phyloP scores from a whole-genome alignment of 2,329 filamentous ascomycete species.

The Pochonia chlamydosporia region DNA sequence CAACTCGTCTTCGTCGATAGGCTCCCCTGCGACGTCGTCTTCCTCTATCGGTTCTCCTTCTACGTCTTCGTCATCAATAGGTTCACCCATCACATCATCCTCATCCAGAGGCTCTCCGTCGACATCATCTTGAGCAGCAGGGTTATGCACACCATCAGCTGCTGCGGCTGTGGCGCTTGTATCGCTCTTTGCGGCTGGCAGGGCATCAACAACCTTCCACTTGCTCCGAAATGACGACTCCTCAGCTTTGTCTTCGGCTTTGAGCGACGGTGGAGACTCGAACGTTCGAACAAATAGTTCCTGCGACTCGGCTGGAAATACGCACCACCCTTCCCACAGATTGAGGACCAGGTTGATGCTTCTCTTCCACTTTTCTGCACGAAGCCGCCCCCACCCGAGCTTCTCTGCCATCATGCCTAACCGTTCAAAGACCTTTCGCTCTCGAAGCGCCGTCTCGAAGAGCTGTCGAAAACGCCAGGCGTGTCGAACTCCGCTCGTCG shows the following conservation, averaged over 20 bases:
- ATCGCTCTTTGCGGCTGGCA: constrained; percentile 6
- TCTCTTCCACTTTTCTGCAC: constrained; percentile 79
- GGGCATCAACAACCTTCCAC: constrained; percentile 47
- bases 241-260: constrained; percentile 20
- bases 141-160: neutral
- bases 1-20: constrained; percentile 37
- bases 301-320: constrained; percentile 69
- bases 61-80: constrained; percentile 42
- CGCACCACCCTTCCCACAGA: constrained; percentile 67
- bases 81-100: constrained; percentile 37
- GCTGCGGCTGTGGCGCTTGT: constrained; percentile 12
- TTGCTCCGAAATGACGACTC: constrained; percentile 29
- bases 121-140: constrained; percentile 30
- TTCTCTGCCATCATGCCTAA: constrained; percentile 69
- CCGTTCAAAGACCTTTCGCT: constrained; percentile 65
- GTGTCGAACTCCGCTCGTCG: constrained; percentile 71
- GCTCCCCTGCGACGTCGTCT: constrained; percentile 33
- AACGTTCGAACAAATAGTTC: constrained; percentile 66
- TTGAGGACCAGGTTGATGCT: constrained; percentile 64
- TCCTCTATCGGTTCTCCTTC: constrained; percentile 40
- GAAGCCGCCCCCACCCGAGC: constrained; percentile 72
- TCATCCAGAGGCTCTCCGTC: constrained; percentile 34
- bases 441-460: constrained; percentile 67
- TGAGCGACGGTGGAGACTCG: constrained; percentile 55
- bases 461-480: constrained; percentile 82